Evolutionary conservation across 352 stramenopile species (phyloP).

Genomic region (Phytophthora colocasiae): DNA sequence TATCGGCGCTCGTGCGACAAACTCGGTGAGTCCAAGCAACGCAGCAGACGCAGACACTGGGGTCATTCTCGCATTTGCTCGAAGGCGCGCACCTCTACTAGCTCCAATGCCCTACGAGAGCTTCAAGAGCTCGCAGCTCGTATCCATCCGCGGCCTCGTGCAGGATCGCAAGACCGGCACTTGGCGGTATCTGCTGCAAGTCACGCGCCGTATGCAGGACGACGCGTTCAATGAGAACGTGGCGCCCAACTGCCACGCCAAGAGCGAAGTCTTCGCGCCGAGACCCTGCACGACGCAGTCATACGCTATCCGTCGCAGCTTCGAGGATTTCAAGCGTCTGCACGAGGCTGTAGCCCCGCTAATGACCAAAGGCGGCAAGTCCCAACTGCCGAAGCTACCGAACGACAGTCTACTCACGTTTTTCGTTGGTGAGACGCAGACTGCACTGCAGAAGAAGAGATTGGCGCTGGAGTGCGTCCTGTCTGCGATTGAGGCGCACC

Average conservation of each 20-base stretch:
- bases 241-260: slow-evolving; percentile 1
- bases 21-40: not conserved
- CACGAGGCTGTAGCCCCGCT: slow-evolving; percentile 59
- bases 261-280: slow-evolving; percentile 18
- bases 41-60: not conserved
- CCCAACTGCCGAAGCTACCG: slow-evolving; percentile 47
- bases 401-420: slow-evolving; percentile 81
- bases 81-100: not conserved
- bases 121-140: slow-evolving; percentile 71
- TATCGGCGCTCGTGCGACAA: slow-evolving; percentile 27
- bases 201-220: slow-evolving; percentile 57
- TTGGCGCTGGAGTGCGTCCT: slow-evolving; percentile 60
- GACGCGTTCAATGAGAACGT: slow-evolving; percentile 12
- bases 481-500: slow-evolving; percentile 60
- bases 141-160: slow-evolving; percentile 74
- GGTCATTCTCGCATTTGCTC: slow-evolving; percentile 38
- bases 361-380: slow-evolving; percentile 65
- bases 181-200: slow-evolving; percentile 76
- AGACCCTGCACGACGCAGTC: slow-evolving; percentile 52
- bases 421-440: slow-evolving; percentile 74
- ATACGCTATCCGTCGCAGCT: slow-evolving; percentile 73
- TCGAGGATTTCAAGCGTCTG: slow-evolving; percentile 82
- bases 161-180: slow-evolving; percentile 67
- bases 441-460: slow-evolving; percentile 68
- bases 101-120: slow-evolving; percentile 76